Evolutionary conservation across 345 rosid genomes (phyloP), one percentile per base, ranked within the genome.

Genomic region (Moricandia moricandioides): DNA sequence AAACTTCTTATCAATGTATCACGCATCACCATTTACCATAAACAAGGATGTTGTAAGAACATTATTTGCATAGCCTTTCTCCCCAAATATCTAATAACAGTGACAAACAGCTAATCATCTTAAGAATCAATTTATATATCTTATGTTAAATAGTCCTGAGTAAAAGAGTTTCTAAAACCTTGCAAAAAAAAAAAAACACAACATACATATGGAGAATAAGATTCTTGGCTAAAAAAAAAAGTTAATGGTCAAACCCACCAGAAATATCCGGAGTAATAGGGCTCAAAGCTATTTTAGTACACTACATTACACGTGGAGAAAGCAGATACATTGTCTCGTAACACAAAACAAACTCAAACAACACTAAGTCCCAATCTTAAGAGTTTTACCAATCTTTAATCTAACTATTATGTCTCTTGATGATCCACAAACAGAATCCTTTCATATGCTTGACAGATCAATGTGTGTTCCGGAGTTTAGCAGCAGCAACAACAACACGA

Each of bases 381-480:
- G 57, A 56, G 62, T 77, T 65, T 43, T 16, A 6, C 14, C 73
- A 59, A 66, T 37, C 68, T 45, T 29, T 33, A 77, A 37, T 65
- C 67, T 43, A 21, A 21, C 67, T 43, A 21, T 0, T 54, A 60
- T 72, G 73, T 72, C 73, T 49, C 64, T 39, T 29, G 58, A 52
- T 72, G 77, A 72, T 31, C 37, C 64, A 49, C 62, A 26, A 45
- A 65, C 0, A 63, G 37, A 71, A 51, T 54, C 56, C 21, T 0
- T 70, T 55, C 63, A 7, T 56, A 56, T 21, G 45, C 61, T 18
- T 18, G 33, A 71, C 75, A 77, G 33, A 56, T 70, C 77, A 78
- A 78, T 78, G 77, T 78, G 77, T 78, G 73, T 72, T 72, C 54
- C 73, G 60, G 81, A 78, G 77, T 11, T 27, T 51, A 71, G 66